A percentile compares a stretch with the other conserved stretches of the same genome.
Conservation (phyloP, 768 basidiomycete genomes). For the Mycena alexandri region DNA sequence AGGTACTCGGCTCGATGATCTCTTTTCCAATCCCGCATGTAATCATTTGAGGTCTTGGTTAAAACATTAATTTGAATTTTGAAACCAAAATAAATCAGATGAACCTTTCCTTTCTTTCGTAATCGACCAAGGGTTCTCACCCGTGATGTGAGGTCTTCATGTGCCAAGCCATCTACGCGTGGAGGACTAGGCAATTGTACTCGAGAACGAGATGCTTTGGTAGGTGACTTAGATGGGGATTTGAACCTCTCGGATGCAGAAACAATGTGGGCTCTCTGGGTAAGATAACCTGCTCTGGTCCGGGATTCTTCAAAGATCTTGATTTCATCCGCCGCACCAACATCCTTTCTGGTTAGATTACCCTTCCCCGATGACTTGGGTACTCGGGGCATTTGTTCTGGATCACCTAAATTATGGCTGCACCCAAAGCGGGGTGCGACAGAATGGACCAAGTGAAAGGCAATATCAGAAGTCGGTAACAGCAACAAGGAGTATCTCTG, state of each 20-base stretch:
- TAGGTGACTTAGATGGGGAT: slow-evolving; percentile 2
- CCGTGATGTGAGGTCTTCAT: no score
- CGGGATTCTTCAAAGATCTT: background rate
- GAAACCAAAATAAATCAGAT: no score
- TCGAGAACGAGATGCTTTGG: background rate
- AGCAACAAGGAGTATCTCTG: no score
- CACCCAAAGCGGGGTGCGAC: no score
- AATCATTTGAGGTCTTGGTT: slow-evolving; percentile 6
- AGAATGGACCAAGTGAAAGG: no score
- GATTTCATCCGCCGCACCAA: background rate
- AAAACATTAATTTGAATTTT: no score
- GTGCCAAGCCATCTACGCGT: no score
- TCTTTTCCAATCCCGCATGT: background rate
- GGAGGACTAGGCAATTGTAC: no score
- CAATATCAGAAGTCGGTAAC: no score
- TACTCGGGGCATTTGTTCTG: background rate
- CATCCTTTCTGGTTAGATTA: background rate
- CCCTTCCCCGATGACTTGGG: background rate
- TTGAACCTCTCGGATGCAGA: background rate
- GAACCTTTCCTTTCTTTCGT: no score
- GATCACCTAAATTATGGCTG: no score
- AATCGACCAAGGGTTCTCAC: no score
- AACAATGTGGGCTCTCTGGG: background rate
- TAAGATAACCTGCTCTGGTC: background rate
- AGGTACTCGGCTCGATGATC: background rate